A percentile compares a stretch with the other conserved stretches of the same genome.
Conservation (phyloP, 164 flowering plant species). For the Magnolia kwangsiensis region DNA sequence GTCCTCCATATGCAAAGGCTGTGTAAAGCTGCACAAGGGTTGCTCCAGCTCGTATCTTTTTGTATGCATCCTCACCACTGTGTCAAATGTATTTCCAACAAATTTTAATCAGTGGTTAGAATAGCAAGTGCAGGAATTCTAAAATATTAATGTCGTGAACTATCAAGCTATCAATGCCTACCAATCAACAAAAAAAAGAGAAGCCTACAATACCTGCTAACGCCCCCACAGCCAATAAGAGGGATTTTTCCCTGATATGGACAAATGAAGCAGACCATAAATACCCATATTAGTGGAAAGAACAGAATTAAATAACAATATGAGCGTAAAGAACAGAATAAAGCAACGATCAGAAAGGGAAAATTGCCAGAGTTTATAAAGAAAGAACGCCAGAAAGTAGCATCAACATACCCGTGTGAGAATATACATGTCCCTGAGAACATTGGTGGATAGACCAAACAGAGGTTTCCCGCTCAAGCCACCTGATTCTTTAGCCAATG, state of each 20-base stretch:
- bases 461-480: conserved; percentile 98
- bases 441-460: conserved; percentile 62
- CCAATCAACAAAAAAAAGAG: not conserved
- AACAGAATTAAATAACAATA: conserved; percentile 5
- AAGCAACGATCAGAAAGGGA: not conserved
- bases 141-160: not conserved
- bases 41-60: conserved; percentile 92
- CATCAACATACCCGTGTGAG: conserved; percentile 69
- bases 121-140: not conserved
- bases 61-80: conserved; percentile 98
- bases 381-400: not conserved
- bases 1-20: conserved; percentile 93
- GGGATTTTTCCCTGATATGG: conserved; percentile 78
- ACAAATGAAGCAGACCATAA: conserved; percentile 9
- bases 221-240: conserved; percentile 91
- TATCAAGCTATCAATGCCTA: too few relatives aligned
- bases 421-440: conserved; percentile 86
- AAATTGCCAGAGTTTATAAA: not conserved
- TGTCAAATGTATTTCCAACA: conserved; percentile 17
- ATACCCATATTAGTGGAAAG: not conserved
- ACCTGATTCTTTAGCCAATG: conserved; percentile 74
- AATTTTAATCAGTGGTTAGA: not conserved
- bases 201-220: conserved; percentile 59
- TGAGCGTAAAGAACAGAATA: not conserved
- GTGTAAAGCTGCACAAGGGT: conserved; percentile 92